These are phyloP conservation scores for Botryosphaeria dothidea DNA, from an alignment of 2,329 filamentous ascomycete genomes.

Conservation along the genomic window DNA sequence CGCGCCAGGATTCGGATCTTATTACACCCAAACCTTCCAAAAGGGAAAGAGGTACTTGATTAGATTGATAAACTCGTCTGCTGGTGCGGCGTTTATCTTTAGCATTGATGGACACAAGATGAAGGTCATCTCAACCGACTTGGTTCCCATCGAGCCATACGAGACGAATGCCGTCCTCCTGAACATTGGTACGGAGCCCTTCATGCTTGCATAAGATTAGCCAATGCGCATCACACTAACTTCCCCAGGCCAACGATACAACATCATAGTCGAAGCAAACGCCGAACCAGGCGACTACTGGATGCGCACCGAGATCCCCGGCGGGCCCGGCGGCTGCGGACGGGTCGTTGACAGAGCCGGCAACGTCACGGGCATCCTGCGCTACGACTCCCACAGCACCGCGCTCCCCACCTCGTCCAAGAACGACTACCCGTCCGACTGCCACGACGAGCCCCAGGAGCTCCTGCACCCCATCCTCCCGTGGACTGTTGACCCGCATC, in stretches of 20 bases:
- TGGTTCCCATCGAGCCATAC: conserved; percentile 41
- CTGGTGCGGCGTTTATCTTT: conserved; percentile 40
- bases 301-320: conserved; percentile 27
- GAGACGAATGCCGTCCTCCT: conserved; percentile 28
- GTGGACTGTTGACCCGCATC: conserved; percentile 26
- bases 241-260: conserved; percentile 43
- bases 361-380: conserved; percentile 28
- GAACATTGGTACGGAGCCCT: neutral
- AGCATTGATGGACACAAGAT: conserved; percentile 41
- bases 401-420: conserved; percentile 22
- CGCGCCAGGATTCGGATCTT: conserved; percentile 6
- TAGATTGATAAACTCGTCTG: conserved; percentile 43
- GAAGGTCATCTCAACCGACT: conserved; percentile 37
- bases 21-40: conserved; percentile 8
- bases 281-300: conserved; percentile 27
- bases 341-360: conserved; percentile 27
- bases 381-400: conserved; percentile 23
- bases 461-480: conserved; percentile 29
- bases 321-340: conserved; percentile 27
- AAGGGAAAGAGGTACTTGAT: conserved; percentile 47
- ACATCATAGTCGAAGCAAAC: conserved; percentile 49
- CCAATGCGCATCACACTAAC: neutral
- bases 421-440: conserved; percentile 24
- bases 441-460: conserved; percentile 29
- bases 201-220: neutral